Percentiles rank a stretch among this genome's conserved stretches.
These are phyloP conservation scores for Phlebiopsis flavidoalba DNA, from an alignment of 768 basidiomycete genomes.

Conservation along the genomic window DNA sequence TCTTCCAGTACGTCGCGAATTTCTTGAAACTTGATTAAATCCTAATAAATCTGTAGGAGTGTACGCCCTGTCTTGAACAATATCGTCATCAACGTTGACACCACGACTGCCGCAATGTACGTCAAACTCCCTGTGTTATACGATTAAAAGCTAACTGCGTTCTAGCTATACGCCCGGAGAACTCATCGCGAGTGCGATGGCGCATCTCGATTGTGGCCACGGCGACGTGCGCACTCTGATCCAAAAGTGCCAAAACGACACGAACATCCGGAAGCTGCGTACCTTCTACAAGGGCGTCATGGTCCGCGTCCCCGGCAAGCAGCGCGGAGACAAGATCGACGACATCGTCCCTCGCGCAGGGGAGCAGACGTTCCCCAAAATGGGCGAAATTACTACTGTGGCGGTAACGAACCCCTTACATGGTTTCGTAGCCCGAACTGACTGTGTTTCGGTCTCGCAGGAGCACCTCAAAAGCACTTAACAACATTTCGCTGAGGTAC, in stretches of 20 bases:
- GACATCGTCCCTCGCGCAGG: conserved; percentile 35
- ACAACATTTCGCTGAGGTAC: not conserved
- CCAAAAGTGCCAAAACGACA: not conserved
- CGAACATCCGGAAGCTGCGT: conserved; percentile 13
- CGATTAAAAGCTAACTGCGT: not conserved
- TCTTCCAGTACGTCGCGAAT: conserved; percentile 8
- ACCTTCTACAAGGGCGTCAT: conserved; percentile 23
- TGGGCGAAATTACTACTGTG: conserved; percentile 30
- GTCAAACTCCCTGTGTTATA: not conserved
- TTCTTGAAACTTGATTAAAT: too few relatives aligned
- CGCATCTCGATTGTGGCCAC: not conserved
- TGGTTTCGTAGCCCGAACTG: too few relatives aligned
- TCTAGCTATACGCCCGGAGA: not conserved
- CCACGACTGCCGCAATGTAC: conserved; percentile 8
- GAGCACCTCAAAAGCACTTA: not conserved
- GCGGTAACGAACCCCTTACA: conserved; percentile 23
- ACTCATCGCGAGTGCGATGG: conserved; percentile 1
- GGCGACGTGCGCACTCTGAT: not conserved
- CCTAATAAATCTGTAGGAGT: not conserved
- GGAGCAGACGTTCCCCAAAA: conserved; percentile 34
- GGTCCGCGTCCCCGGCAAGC: conserved; percentile 12
- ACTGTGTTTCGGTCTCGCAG: not conserved
- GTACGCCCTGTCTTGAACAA: conserved; percentile 5
- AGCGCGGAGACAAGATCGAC: conserved; percentile 27
- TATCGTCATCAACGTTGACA: conserved; percentile 9